Base-by-base conservation (phyloP, 2,329 filamentous ascomycete genomes). In the Tolypocladium sp. region DNA sequence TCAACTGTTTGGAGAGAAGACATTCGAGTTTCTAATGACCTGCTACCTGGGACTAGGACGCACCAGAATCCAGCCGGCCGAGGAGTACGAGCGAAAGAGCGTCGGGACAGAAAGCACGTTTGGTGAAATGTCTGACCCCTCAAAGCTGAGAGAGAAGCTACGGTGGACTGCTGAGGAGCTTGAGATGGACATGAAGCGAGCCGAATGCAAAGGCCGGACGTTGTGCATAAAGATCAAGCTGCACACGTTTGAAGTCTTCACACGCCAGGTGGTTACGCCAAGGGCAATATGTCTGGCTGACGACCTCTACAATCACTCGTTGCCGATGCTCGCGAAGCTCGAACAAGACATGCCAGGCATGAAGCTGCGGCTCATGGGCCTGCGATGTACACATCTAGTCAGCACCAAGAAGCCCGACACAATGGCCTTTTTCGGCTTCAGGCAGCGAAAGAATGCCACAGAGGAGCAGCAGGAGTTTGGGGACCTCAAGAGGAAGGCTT, bases 91-190 rank as follows among this genome's bases (percentile, higher is more conserved):
- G 70, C 84, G 94, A 20, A 97, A 97, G 71, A 95, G 91, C 63
- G 89, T 97, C 1, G 93, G 94, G 22, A 97, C 92, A 0, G 94
- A 99, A 73, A 89, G 88, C 62, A 97, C 93, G 0, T 99, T 99
- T 67, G 79, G 82, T 44, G 92, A 97, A 55, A 85, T 96, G 67
- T 84, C 83, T 2, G 86, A 88, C 57, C 83, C 87, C 17, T 72
- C 75, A 0, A 82, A 87, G 60, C 77, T 97, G 4, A 82, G 88
- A 25, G 85, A 87, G 20, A 95, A 96, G 70, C 81, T 99, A 7
- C 82, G 85, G n/a, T 82, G 81, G 70, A 92, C 87, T 1, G 91
- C 94, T 0, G 87, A 92, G 62, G 92, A 96, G 63, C 77, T 99
- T 4, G 92, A 96, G 69, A 89, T 89, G 64, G 93, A 97, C 67